Evolutionary conservation across 169 alveolate species (phyloP).

Genomic region (Hepatocystis sp.): DNA sequence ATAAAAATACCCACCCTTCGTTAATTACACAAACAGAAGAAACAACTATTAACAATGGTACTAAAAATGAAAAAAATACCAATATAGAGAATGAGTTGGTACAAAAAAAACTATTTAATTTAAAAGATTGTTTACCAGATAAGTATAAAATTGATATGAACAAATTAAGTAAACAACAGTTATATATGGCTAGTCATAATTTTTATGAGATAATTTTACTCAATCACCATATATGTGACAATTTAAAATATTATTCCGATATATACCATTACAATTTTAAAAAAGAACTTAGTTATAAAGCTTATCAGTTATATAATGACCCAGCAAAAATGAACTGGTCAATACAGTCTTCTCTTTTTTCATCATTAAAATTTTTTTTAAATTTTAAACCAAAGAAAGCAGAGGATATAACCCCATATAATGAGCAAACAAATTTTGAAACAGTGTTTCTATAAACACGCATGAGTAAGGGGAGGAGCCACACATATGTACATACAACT

Average conservation of each 20-base stretch:
- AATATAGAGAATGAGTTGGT: background rate
- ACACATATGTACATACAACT: no score
- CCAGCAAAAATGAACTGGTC: constrained; percentile 58
- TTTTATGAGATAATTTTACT: constrained; percentile 70
- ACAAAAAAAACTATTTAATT: constrained; percentile 49
- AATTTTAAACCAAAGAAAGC: constrained; percentile 50
- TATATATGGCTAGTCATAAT: constrained; percentile 61
- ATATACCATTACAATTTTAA: constrained; percentile 40
- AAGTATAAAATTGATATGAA: constrained; percentile 62
- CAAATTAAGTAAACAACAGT: constrained; percentile 23
- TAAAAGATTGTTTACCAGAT: constrained; percentile 53
- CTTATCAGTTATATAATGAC: constrained; percentile 37
- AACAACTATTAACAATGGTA: background rate
- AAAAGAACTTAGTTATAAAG: background rate
- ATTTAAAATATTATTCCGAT: constrained; percentile 50
- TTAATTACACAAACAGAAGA: background rate
- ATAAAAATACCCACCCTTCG: no score
- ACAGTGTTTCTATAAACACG: constrained; percentile 34
- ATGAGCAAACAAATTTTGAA: background rate
- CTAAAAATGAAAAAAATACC: background rate
- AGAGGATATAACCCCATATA: constrained; percentile 25
- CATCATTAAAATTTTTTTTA: constrained; percentile 48
- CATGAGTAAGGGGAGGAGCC: no score
- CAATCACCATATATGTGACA: constrained; percentile 65
- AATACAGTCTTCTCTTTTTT: constrained; percentile 42